These are phyloP conservation scores for Tetragonia tetragonoides DNA, from an alignment of 148 eudicot species.

Conservation along the genomic window DNA sequence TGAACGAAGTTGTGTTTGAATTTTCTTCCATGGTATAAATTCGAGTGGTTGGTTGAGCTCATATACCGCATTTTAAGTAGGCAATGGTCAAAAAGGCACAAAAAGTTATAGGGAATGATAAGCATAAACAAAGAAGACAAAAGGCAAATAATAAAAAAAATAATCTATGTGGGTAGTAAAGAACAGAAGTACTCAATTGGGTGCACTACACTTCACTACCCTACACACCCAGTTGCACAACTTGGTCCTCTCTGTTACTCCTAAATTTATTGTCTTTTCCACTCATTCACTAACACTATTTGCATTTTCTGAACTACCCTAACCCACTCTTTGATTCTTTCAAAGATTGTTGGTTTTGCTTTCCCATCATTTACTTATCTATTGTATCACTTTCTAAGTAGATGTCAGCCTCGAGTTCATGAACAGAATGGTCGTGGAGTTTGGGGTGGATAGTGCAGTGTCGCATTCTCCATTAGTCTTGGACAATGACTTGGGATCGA, in stretches of 20 bases:
- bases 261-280: not conserved
- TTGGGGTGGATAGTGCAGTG: too few relatives aligned
- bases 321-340: not conserved
- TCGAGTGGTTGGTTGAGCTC: constrained; percentile 32
- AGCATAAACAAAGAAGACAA: not conserved
- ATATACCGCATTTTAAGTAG: constrained; percentile 24
- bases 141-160: not conserved
- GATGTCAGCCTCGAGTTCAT: too few relatives aligned
- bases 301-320: constrained; percentile 21
- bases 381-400: too few relatives aligned
- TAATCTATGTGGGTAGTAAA: constrained; percentile 4
- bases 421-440: too few relatives aligned
- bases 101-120: not conserved
- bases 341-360: not conserved
- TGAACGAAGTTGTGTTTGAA: not conserved
- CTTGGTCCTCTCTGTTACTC: constrained; percentile 9
- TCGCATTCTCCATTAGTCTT: too few relatives aligned
- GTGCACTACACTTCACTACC: constrained; percentile 23
- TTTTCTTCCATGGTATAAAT: constrained; percentile 4
- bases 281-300: not conserved
- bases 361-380: not conserved
- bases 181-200: constrained; percentile 9
- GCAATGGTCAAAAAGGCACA: constrained; percentile 12
- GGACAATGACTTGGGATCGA: too few relatives aligned
- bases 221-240: constrained; percentile 14